Conservation (phyloP, 2,329 filamentous ascomycete genomes). For the Septoria petroselini region DNA sequence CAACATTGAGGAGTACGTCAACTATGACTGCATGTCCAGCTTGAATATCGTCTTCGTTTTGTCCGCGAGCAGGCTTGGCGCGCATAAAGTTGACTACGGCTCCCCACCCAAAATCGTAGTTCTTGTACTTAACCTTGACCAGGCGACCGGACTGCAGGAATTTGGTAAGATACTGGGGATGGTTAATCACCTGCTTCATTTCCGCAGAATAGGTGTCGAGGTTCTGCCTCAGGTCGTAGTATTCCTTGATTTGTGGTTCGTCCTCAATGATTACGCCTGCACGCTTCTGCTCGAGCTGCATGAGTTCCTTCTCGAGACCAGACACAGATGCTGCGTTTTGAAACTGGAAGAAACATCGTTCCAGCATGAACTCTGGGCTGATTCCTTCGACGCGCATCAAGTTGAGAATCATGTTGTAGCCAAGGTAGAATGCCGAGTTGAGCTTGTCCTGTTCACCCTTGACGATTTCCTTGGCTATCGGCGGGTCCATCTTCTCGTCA, state of each 20-base stretch:
- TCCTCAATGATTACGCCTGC: constrained; percentile 75
- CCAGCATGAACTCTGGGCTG: constrained; percentile 97
- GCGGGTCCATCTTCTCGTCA: constrained; percentile 90
- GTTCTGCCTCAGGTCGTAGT: constrained; percentile 84
- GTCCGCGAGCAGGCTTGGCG: constrained; percentile 57
- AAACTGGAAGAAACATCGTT: constrained; percentile 96
- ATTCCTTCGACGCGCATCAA: constrained; percentile 97
- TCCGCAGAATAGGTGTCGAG: constrained; percentile 80
- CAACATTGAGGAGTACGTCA: constrained; percentile 71
- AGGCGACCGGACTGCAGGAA: constrained; percentile 87
- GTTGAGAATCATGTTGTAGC: constrained; percentile 99
- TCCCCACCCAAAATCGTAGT: constrained; percentile 90
- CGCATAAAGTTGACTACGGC: constrained; percentile 76
- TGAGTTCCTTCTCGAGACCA: constrained; percentile 76
- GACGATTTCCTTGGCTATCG: constrained; percentile 90
- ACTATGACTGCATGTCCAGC: constrained; percentile 78
- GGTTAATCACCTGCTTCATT: constrained; percentile 86
- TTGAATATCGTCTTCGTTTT: constrained; percentile 62
- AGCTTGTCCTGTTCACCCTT: constrained; percentile 95
- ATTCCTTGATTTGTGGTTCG: constrained; percentile 86
- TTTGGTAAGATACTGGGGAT: constrained; percentile 78
- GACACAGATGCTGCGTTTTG: constrained; percentile 90
- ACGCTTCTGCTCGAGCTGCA: constrained; percentile 71
- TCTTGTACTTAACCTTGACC: constrained; percentile 76
- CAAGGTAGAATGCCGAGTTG: constrained; percentile 95